phyloP scores from a whole-genome alignment of 768 basidiomycete species.

The Suillus variegatus region DNA sequence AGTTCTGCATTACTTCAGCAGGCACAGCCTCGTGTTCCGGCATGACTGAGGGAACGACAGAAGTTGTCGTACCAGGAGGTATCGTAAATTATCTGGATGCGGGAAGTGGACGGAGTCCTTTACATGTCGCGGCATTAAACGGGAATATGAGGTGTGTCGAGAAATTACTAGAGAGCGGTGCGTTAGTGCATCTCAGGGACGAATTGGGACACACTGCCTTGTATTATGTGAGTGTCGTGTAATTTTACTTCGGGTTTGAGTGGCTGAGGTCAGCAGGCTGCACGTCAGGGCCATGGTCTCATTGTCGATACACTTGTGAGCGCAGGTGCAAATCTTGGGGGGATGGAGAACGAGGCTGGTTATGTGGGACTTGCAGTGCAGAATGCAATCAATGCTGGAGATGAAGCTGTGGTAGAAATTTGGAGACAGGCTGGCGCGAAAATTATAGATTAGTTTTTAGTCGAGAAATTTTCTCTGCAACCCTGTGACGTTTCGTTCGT shows the following conservation, averaged over 20 bases:
- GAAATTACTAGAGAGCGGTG: conserved; percentile 68
- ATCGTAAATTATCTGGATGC: conserved; percentile 73
- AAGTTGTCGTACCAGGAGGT: conserved; percentile 54
- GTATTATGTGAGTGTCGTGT: conserved; percentile 62
- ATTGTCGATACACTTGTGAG: conserved; percentile 66
- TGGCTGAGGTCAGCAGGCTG: conserved; percentile 50
- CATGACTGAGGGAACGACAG: conserved; percentile 22
- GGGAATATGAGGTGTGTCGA: conserved; percentile 48
- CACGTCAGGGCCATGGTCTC: conserved; percentile 64
- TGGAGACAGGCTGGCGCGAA: conserved; percentile 58
- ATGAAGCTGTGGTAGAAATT: conserved; percentile 45
- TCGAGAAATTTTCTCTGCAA: not conserved
- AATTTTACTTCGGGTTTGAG: not conserved
- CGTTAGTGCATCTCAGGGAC: conserved; percentile 82
- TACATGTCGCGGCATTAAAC: conserved; percentile 78
- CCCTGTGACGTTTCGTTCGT: not conserved
- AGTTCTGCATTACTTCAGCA: conserved; percentile 50
- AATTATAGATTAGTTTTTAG: not conserved
- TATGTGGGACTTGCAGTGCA: conserved; percentile 52
- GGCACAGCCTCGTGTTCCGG: conserved; percentile 19
- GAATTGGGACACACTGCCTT: conserved; percentile 78
- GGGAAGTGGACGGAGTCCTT: conserved; percentile 70
- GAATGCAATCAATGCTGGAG: conserved; percentile 39
- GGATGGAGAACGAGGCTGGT: conserved; percentile 59
- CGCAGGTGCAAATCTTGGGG: conserved; percentile 75